Conservation (phyloP, 805 yeast genomes). For the Starmerella gropengiesseri region DNA sequence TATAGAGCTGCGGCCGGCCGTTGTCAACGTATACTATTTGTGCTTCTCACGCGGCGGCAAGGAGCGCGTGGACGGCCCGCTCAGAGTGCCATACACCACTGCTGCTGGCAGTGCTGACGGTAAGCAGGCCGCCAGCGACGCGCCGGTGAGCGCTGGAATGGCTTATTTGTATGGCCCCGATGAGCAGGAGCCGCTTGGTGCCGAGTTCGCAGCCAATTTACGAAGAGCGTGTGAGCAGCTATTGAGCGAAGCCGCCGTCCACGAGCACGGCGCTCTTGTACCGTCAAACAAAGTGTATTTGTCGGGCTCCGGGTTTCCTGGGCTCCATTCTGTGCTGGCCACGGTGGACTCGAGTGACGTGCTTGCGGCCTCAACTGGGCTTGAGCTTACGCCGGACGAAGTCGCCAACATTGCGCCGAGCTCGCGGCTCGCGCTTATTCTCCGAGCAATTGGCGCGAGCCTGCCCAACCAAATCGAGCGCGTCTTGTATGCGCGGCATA, state of each 20-base stretch:
- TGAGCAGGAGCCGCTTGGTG: background rate
- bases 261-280: background rate
- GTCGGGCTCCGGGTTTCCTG: constrained; percentile 18
- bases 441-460: constrained; percentile 7
- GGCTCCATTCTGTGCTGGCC: constrained; percentile 15
- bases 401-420: background rate
- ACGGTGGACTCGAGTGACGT: background rate
- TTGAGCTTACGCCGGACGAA: constrained; percentile 7
- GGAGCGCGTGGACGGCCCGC: constrained; percentile 13
- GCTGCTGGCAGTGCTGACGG: background rate
- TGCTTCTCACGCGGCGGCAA: constrained; percentile 43
- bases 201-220: background rate
- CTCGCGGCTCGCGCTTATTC: constrained; percentile 10
- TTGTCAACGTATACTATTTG: constrained; percentile 62
- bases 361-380: constrained; percentile 10
- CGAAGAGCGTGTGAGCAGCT: background rate
- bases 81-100: background rate
- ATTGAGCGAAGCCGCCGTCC: background rate
- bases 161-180: constrained; percentile 3
- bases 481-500: constrained; percentile 64
- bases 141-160: background rate
- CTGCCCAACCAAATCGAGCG: constrained; percentile 3
- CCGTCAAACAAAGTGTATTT: constrained; percentile 9
- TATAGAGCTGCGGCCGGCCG: constrained; percentile 66
- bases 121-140: background rate